These are phyloP conservation scores for Cystobasidiopsis lactophilus DNA, from an alignment of 768 basidiomycete genomes.

Conservation along the genomic window DNA sequence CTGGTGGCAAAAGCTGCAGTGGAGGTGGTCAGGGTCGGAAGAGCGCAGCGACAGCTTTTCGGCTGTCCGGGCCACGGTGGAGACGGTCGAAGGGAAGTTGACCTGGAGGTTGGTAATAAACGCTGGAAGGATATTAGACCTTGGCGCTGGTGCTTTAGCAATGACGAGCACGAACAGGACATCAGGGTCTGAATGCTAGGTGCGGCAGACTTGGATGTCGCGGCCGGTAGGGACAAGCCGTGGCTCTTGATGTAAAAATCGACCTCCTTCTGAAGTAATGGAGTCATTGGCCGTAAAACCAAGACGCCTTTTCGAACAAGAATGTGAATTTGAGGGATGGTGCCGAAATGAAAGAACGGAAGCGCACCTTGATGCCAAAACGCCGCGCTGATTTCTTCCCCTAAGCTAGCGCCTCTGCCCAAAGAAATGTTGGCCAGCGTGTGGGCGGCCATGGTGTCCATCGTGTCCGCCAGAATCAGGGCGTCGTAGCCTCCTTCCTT, in stretches of 20 bases:
- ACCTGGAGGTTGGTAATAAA: constrained; percentile 10
- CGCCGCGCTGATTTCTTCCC: not conserved
- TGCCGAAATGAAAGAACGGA: not conserved
- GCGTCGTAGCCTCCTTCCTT: not conserved
- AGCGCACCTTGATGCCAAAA: not conserved
- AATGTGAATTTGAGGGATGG: too few relatives aligned
- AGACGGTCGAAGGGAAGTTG: constrained; percentile 17
- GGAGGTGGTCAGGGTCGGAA: not conserved
- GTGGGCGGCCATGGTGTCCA: not conserved
- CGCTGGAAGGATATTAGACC: too few relatives aligned
- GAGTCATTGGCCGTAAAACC: not conserved
- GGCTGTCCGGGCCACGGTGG: constrained; percentile 17
- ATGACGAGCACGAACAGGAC: too few relatives aligned
- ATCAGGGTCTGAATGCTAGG: not conserved
- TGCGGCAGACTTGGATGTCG: not conserved
- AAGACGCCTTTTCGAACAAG: not conserved
- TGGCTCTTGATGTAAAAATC: not conserved
- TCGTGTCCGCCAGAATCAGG: not conserved
- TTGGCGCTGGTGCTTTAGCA: too few relatives aligned
- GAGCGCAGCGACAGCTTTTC: constrained; percentile 15
- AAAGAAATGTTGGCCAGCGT: not conserved
- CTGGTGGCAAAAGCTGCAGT: constrained; percentile 1
- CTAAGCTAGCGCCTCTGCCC: not conserved
- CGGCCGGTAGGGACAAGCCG: not conserved
- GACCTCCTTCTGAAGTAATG: not conserved